phyloP scores from a whole-genome alignment of 352 stramenopile species.

The Phytophthora ramorum region DNA sequence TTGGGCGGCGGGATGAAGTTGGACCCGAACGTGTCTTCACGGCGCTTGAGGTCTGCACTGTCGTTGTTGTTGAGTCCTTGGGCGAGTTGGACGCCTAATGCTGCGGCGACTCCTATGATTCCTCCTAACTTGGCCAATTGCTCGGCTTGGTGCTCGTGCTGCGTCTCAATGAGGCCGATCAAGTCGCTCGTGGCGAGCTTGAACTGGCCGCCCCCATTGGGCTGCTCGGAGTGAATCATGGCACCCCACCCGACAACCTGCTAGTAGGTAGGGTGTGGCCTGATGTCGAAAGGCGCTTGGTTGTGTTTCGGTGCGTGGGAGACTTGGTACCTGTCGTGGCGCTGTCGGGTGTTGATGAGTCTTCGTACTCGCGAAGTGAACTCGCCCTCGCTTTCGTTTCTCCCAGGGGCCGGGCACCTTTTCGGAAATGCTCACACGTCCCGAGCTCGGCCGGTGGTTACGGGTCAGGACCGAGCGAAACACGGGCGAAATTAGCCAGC shows the following conservation, averaged over 20 bases:
- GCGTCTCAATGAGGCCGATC: conserved; percentile 77
- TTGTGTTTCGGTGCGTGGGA: neutral
- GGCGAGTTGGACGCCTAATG: conserved; percentile 52
- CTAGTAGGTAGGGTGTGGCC: conserved; percentile 11
- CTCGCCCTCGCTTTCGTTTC: conserved; percentile 24
- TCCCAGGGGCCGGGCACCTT: conserved; percentile 26
- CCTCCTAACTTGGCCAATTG: conserved; percentile 61
- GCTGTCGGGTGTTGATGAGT: conserved; percentile 2
- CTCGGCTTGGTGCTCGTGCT: conserved; percentile 62
- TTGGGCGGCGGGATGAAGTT: conserved; percentile 74
- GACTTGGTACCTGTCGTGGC: neutral
- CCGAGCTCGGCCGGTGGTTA: conserved; percentile 32
- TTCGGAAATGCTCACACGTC: conserved; percentile 38
- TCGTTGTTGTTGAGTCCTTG: conserved; percentile 64
- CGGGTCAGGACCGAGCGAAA: conserved; percentile 17
- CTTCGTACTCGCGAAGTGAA: conserved; percentile 15
- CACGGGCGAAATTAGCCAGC: conserved; percentile 3
- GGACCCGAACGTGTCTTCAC: conserved; percentile 65
- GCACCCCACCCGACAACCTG: conserved; percentile 21
- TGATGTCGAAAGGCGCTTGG: conserved; percentile 6
- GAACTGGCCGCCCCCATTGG: conserved; percentile 38
- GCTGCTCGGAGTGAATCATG: conserved; percentile 46
- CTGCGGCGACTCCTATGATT: conserved; percentile 59
- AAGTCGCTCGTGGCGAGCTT: conserved; percentile 61
- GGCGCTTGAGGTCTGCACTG: conserved; percentile 46